Evolutionary conservation across 441 rosid genomes (phyloP), one percentile per base, ranked within the genome.

Genomic region (Rhodomyrtus psidioides): DNA sequence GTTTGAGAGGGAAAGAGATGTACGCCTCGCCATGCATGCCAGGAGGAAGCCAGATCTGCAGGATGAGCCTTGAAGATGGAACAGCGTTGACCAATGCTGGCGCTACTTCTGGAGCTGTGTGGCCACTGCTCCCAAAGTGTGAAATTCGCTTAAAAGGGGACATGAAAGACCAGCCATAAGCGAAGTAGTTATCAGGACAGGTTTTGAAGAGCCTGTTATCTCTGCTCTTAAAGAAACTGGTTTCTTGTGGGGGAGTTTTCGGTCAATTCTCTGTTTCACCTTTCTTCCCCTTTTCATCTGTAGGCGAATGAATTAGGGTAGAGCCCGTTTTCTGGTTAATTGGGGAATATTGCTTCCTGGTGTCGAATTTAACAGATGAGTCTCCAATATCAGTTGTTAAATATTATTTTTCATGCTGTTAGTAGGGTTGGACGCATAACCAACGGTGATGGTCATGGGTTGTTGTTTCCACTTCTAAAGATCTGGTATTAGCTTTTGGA

Each of bases 1-100:
- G 85, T 96, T 91, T 81, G 99, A 97, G 93, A 92, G 97, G 90
- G 99, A 97, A 91, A 94, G 98, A 90, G 99, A 97, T 86, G 98
- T 94, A n/a, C 93, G 98, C 83, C 89, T 97, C 81, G 96, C 97
- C 39, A 65, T 89, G 85, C 99, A 96, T 88, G 87, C 97, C 89
- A 92, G 96, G 91, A 93, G 96, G 89, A 93, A 86, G 86, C 90
- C 94, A 14, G 96, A 94, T 55, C 90, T 91, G 95, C 90, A 89
- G 59, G 94, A 92, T 85, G 94, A 91, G 54, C 90, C 91, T 24
- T 94, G 88, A 92, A 39, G 12, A 39, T 21, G 49, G 49, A 70
- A 39, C 49, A 39, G 15, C 4, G 16, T 39, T 34, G n/a, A 70
- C 7, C 49, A 10, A 1, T 70, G 79, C n/a, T 6, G 49, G 79